Percentiles rank a stretch among this genome's conserved stretches.
Conservation (phyloP, 495 filamentous ascomycete species). For the Jackrogersella multiformis region DNA sequence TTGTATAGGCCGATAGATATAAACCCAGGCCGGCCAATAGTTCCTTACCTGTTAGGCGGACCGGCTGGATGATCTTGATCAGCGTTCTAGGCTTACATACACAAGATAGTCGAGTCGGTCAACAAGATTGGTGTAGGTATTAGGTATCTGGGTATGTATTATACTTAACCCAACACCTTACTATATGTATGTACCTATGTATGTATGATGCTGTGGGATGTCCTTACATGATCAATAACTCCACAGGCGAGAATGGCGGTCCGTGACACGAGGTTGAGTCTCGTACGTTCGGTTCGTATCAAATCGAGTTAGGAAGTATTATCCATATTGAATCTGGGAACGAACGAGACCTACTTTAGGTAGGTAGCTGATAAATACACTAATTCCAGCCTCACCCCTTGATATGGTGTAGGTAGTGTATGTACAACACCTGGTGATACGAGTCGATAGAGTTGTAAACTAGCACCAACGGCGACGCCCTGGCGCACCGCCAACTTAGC, state of each 20-base stretch:
- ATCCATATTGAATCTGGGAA: background rate
- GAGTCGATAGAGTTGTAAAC: constrained; percentile 27
- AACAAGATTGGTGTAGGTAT: constrained; percentile 2
- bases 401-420: too few relatives aligned
- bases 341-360: background rate
- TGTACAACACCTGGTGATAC: constrained; percentile 15
- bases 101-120: constrained; percentile 17
- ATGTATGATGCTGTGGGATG: too few relatives aligned
- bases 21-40: constrained; percentile 15
- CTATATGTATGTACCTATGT: too few relatives aligned
- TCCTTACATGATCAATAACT: background rate
- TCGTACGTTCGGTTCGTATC: constrained; percentile 19
- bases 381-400: constrained; percentile 6
- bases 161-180: too few relatives aligned
- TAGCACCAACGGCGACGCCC: constrained; percentile 19
- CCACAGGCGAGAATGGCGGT: constrained; percentile 26
- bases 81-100: constrained; percentile 2
- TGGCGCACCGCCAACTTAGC: constrained; percentile 17
- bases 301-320: background rate
- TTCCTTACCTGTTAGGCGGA: background rate
- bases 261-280: constrained; percentile 27
- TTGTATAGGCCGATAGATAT: background rate
- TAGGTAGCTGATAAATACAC: background rate
- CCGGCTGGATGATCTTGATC: constrained; percentile 27
- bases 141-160: too few relatives aligned